A percentile compares a stretch with the other conserved stretches of the same genome.
Evolutionary conservation across 106 monocot species (phyloP).

Genomic region (Iris macrosiphon): DNA sequence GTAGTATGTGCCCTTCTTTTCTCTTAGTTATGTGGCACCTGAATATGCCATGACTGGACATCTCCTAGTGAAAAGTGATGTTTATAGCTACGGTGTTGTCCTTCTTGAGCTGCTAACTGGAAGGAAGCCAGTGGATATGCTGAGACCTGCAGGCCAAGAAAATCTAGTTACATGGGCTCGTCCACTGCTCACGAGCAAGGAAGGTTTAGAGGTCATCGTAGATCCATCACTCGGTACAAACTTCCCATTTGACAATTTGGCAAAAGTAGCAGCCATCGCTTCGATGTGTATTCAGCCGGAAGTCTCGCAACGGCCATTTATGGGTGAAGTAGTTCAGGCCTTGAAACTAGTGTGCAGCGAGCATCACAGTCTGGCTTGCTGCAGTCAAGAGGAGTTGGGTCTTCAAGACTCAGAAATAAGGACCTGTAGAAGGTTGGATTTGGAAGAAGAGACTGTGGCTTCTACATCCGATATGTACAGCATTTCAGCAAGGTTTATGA

Average conservation of each 20-base stretch:
- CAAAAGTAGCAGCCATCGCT: slow-evolving; percentile 54
- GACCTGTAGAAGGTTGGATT: slow-evolving; percentile 9
- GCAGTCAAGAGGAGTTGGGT: slow-evolving; percentile 14
- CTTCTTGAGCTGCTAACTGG: slow-evolving; percentile 56
- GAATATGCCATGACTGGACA: slow-evolving; percentile 68
- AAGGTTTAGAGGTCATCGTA: slow-evolving; percentile 29
- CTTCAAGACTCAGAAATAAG: slow-evolving; percentile 1
- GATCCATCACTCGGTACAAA: slow-evolving; percentile 23
- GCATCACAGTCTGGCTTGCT: background rate
- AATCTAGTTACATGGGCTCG: slow-evolving; percentile 50
- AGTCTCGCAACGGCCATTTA: slow-evolving; percentile 48
- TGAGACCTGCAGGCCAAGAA: slow-evolving; percentile 43
- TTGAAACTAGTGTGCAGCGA: slow-evolving; percentile 36
- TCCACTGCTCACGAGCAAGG: slow-evolving; percentile 33
- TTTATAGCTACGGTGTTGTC: slow-evolving; percentile 62
- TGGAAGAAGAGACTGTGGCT: slow-evolving; percentile 5
- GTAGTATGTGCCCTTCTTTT: background rate
- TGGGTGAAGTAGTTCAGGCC: slow-evolving; percentile 59
- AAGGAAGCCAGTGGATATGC: slow-evolving; percentile 49
- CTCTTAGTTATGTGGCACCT: slow-evolving; percentile 44
- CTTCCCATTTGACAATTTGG: slow-evolving; percentile 24
- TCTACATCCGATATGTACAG: slow-evolving; percentile 11
- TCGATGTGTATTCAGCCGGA: slow-evolving; percentile 62
- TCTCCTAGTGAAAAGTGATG: slow-evolving; percentile 57
- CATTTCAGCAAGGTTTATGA: slow-evolving; percentile 21